Evolutionary conservation across 768 basidiomycete species (phyloP), one percentile per base, ranked within the genome.

Genomic region (Glaciozyma antarctica): DNA sequence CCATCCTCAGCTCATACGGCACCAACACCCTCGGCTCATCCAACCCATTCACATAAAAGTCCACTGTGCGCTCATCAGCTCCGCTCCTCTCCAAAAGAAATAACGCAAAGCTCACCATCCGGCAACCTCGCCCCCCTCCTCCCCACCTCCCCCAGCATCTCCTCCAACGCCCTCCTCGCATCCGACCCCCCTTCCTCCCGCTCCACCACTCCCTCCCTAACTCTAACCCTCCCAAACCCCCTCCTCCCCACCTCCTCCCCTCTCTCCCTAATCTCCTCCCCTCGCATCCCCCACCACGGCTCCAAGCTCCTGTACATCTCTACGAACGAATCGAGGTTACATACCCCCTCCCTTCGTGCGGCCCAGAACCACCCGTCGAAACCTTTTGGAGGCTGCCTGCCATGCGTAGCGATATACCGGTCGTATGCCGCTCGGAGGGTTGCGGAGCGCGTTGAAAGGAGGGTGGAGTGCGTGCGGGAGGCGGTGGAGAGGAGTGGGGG

Each of bases 31-130:
- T 30, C 7, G 64, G 64, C 26, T 65, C 64, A 59, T 65, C 64
- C 34, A 61, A 47, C 26, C 49, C 48, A 54, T 61, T 65, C n/a
- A 65, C n/a, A n/a, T 56, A 65, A 9, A 60, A 43, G 47, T 65
- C 64, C 53, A 61, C 64, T 65, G 64, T 45, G 17, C 9, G 3
- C 17, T 0, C 9, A 15, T 54, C 41, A 53, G 52, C 51, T 5
- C 32, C 32, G n/a, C 21, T 22, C 28, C 9, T 12, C 24, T 22
- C 26, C 24, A 26, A 17, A 15, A 16, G 8, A 15, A 15, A n/a
- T 10, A 22, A 21, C 16, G 17, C n/a, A 45, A 30, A n/a, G 26
- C 24, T 28, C 30, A 61, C 54, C 54, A 24, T 60, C 64, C 0
- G 64, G 59, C 15, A 60, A 17, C 9, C 26, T 32, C 19, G 30